Evolutionary conservation across 2,329 filamentous ascomycete species (phyloP), one percentile per base, ranked within the genome.

Genomic region (Nannizzia gypsea): DNA sequence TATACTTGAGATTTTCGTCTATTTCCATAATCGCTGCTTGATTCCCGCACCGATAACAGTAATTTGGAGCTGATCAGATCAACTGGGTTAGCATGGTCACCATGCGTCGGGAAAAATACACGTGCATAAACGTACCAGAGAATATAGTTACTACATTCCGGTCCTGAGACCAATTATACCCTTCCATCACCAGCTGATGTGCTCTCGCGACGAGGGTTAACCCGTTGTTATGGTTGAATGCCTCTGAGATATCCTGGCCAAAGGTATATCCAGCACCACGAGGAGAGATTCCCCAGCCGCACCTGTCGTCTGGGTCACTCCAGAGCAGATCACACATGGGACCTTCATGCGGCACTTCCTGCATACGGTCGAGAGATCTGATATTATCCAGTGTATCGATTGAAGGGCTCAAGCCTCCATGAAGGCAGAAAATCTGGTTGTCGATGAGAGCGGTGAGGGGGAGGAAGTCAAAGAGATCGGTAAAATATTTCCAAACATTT

Each of bases 1-100:
- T 97, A 78, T 97, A 99, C 81, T 99, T 97, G 72, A 99, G 79
- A 75, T 97, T 91, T 78, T 99, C 93, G 67, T 97, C 93, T 75
- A 99, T 99, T 77, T 97, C 93, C 93, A 99, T 99, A 74, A 99
- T 97, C n/a, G 93, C 93, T 60, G 93, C 93, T 77, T 97, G 93
- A 76, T 99, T 99, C 70, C 93, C 93, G 71, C 92, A 99, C 74
- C 92, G 84, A 80, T 99, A 97, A 79, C 92, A 97, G 80, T 97
- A 97, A 74, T 92, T 92, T 63, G 88, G 88, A 44, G 88, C 88
- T 85, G 70, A 55, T 17, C 17, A 20, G 9, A 22, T 11, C 17
- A 17, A n/a, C 6, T 15, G 20, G 26, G 28, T 55, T 55, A 38
- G 28, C 34, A 34, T 34, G 2, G 9, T n/a, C 15, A 38, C 31